phyloP scores from a whole-genome alignment of 257 asterid genomes.

The Linaria vulgaris region DNA sequence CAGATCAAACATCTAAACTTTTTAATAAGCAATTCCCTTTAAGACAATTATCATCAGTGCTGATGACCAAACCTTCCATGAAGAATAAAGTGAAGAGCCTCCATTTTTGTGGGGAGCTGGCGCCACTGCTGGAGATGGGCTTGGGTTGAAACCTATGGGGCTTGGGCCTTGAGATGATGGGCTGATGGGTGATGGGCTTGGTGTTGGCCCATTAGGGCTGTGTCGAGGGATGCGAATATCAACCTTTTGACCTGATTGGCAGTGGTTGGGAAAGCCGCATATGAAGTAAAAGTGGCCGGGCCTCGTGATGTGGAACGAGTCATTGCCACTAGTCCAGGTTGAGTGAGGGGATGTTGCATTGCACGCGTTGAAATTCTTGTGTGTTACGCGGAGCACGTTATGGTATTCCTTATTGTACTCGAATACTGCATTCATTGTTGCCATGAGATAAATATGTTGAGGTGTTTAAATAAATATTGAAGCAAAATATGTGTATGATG shows the following conservation, averaged over 20 bases:
- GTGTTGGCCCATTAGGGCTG: neutral
- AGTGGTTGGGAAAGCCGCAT: conserved; percentile 47
- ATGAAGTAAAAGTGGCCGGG: conserved; percentile 63
- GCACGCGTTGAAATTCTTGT: conserved; percentile 47
- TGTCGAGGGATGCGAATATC: conserved; percentile 42
- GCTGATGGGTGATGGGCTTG: conserved; percentile 16
- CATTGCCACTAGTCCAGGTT: conserved; percentile 43
- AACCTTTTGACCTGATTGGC: conserved; percentile 49
- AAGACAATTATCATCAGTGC: conserved; percentile 2
- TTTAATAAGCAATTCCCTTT: neutral
- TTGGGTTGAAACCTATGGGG: neutral
- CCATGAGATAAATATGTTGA: neutral
- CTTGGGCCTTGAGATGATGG: conserved; percentile 9
- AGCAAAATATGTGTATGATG: no score
- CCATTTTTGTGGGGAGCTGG: conserved; percentile 8
- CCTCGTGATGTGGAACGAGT: conserved; percentile 36
- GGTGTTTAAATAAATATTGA: neutral
- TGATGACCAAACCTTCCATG: conserved; percentile 13
- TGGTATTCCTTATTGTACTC: conserved; percentile 48
- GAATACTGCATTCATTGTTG: conserved; percentile 36
- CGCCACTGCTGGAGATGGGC: neutral
- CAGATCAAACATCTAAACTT: neutral
- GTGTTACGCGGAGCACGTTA: conserved; percentile 53
- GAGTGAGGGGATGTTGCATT: conserved; percentile 35
- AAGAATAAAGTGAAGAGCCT: neutral